Evolutionary conservation across 2,329 filamentous ascomycete genomes (phyloP).

Genomic region (Calonectria leucothoes): DNA sequence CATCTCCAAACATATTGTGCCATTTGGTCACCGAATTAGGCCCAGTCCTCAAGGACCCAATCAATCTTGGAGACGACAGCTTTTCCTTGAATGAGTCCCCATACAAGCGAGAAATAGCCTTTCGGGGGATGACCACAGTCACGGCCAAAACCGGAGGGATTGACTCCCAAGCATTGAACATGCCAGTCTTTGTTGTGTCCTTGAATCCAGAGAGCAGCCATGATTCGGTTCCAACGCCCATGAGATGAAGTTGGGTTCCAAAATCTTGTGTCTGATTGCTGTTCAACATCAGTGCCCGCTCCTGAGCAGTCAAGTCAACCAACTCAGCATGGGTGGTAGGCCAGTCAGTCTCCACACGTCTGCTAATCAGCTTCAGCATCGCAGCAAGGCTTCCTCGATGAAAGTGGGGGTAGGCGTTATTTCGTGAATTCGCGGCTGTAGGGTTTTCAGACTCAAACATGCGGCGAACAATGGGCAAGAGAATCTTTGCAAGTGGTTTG

Average conservation of each 20-base stretch:
- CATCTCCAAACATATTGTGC: conserved; percentile 51
- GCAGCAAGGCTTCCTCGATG: conserved; percentile 54
- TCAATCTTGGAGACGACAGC: conserved; percentile 42
- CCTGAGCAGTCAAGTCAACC: conserved; percentile 44
- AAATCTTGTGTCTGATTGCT: conserved; percentile 51
- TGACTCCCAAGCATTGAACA: conserved; percentile 51
- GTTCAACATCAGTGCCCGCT: conserved; percentile 44
- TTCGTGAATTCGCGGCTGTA: conserved; percentile 19
- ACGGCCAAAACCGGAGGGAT: conserved; percentile 52
- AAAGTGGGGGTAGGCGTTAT: conserved; percentile 43
- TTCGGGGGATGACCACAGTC: conserved; percentile 49
- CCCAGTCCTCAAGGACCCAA: conserved; percentile 44
- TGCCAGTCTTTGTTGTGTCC: conserved; percentile 32
- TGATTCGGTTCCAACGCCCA: conserved; percentile 46
- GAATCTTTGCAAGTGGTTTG: conserved; percentile 49
- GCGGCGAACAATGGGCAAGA: conserved; percentile 56
- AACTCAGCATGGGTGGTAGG: conserved; percentile 43
- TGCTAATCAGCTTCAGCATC: conserved; percentile 51
- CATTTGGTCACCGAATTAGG: conserved; percentile 39
- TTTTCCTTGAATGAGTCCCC: conserved; percentile 26
- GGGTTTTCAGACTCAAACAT: conserved; percentile 59
- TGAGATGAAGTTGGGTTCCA: conserved; percentile 48
- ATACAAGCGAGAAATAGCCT: conserved; percentile 43
- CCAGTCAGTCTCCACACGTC: conserved; percentile 50
- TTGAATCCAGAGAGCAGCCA: conserved; percentile 43